Conservation (phyloP, 768 basidiomycete genomes). For the Tylopilus rubrobrunneus region DNA sequence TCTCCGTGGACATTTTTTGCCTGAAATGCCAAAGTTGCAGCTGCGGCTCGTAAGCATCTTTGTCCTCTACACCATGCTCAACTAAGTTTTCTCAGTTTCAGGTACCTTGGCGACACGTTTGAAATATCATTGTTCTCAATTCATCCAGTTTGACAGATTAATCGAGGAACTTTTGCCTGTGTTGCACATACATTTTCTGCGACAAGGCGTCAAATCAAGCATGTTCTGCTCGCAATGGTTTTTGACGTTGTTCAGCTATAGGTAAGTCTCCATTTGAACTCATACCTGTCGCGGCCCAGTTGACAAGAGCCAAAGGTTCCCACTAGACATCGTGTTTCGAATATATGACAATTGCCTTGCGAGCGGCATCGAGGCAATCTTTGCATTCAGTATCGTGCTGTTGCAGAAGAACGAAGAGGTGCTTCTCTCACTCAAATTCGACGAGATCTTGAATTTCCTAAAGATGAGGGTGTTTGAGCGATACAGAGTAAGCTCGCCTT, state of each 20-base stretch:
- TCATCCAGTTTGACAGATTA: slow-evolving; percentile 80
- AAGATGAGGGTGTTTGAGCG: slow-evolving; percentile 79
- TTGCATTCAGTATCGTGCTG: slow-evolving; percentile 87
- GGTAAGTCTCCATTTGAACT: slow-evolving; percentile 41
- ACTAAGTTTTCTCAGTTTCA: slow-evolving; percentile 46
- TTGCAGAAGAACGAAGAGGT: slow-evolving; percentile 84
- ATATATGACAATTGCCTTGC: slow-evolving; percentile 97
- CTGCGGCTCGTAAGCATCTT: slow-evolving; percentile 66
- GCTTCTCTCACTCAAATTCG: slow-evolving; percentile 81
- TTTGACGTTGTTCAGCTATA: slow-evolving; percentile 93
- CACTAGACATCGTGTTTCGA: slow-evolving; percentile 88
- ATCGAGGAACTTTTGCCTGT: slow-evolving; percentile 92
- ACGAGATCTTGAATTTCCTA: slow-evolving; percentile 81
- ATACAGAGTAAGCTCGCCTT: slow-evolving; percentile 51
- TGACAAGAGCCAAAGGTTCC: slow-evolving; percentile 58
- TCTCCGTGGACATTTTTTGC: slow-evolving; percentile 93
- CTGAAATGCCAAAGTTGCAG: slow-evolving; percentile 98
- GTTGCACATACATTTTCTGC: slow-evolving; percentile 86
- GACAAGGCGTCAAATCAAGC: slow-evolving; percentile 93
- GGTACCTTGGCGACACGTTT: slow-evolving; percentile 35
- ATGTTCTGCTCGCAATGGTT: slow-evolving; percentile 99
- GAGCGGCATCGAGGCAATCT: slow-evolving; percentile 95
- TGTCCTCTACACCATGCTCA: neutral
- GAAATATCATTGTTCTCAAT: slow-evolving; percentile 15
- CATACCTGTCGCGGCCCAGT: neutral